A percentile compares a stretch with the other conserved stretches of the same genome.
Conservation (phyloP, 2,329 filamentous ascomycete genomes). For the Exophiala sp. region DNA sequence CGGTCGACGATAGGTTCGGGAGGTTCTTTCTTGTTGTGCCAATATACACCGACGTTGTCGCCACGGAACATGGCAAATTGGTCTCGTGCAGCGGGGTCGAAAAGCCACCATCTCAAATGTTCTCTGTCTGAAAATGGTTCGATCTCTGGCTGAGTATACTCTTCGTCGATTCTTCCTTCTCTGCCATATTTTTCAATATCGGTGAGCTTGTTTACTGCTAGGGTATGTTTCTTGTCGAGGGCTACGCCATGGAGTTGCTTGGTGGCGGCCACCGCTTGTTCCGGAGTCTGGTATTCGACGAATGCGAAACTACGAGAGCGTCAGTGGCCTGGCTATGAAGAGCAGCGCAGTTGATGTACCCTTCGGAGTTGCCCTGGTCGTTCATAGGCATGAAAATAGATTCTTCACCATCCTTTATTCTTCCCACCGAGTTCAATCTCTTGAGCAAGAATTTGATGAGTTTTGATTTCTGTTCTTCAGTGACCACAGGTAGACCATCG, state of each 20-base stretch:
- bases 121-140: constrained; percentile 87
- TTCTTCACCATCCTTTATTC: constrained; percentile 70
- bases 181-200: constrained; percentile 95
- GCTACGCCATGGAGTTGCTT: constrained; percentile 81
- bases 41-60: constrained; percentile 90
- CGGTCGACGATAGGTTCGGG: constrained; percentile 89
- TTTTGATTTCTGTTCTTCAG: constrained; percentile 86
- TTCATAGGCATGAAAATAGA: constrained; percentile 91
- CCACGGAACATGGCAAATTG: constrained; percentile 93
- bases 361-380: constrained; percentile 79
- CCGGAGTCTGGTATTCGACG: constrained; percentile 88
- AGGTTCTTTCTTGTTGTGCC: constrained; percentile 93
- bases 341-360: constrained; percentile 52
- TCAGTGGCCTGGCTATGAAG: background rate
- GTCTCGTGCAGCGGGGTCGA: constrained; percentile 83
- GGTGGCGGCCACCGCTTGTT: constrained; percentile 83
- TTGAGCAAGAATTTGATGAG: constrained; percentile 93
- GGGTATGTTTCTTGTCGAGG: constrained; percentile 94
- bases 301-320: constrained; percentile 73
- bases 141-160: constrained; percentile 77
- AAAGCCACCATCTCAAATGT: constrained; percentile 89
- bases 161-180: constrained; percentile 88
- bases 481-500: constrained; percentile 87
- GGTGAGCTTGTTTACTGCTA: constrained; percentile 95
- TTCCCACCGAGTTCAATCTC: constrained; percentile 80